Base-by-base conservation (phyloP, 2,329 filamentous ascomycete species). In the Elsinoe perseae region DNA sequence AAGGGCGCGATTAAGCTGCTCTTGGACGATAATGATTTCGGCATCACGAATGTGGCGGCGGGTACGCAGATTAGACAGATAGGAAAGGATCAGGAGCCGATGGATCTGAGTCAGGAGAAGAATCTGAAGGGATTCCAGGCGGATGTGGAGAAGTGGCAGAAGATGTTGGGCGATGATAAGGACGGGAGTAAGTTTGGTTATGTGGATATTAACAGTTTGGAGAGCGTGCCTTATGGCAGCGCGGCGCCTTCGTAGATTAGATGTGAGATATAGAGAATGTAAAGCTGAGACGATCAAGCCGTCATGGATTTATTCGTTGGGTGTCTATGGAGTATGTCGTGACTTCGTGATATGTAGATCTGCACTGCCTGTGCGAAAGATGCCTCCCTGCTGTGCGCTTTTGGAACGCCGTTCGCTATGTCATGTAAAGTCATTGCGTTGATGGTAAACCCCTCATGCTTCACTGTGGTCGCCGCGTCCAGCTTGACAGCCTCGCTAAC, bases 11-110 rank as follows among this genome's bases (percentile, higher is more conserved):
- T 83, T 54, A 63, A 78, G 52, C 64, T 70, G 54, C 61, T 72
- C 28, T 59, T 78, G 2, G 74, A 77, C 40, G 74, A 80, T 36
- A 69, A 79, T 32, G 70, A 84, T 60, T 82, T 83, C 60, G 74
- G 71, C 3, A 56, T 73, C 10, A 74, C 75, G 2, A 73, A 71
- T 56, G 71, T 75, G 12, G 70, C 73, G 25, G 75, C 75, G 1
- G 77, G 77, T 2, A 70, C 73, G 14, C 78, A 80, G 65, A 78
- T 81, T 34, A 65, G 70, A 54, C 77, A 80, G 65, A 64, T 80
- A 10, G 77, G 77, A 9, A 78, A 77, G 64, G 76, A 78, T 54
- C 69, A 78, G 56, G 68, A 78, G 64, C 79, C 79, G 2, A 73
- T 80, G 50, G 78, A 82, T 63, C 62, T 80, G 50, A 77, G 73